Conservation (phyloP, 805 yeast genomes). For the Hanseniaspora nectarophila region DNA sequence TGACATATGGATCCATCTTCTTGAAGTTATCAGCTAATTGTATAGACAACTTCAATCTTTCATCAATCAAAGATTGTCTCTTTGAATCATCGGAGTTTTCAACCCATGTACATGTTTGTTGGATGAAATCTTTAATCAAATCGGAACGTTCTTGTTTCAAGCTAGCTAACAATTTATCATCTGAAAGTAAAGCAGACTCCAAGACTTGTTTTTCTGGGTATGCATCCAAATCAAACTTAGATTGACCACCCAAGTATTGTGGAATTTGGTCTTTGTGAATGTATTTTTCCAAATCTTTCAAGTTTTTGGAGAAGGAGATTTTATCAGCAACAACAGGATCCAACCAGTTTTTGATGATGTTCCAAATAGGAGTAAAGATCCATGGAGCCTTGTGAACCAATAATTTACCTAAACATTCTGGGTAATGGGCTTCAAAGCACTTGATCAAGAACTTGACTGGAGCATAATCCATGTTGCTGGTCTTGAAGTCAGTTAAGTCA, state of each 20-base stretch:
- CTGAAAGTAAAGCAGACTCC: slow-evolving; percentile 36
- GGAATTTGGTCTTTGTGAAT: slow-evolving; percentile 55
- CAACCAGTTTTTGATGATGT: slow-evolving; percentile 79
- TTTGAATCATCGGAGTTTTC: slow-evolving; percentile 44
- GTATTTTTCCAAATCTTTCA: slow-evolving; percentile 53
- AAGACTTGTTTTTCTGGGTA: slow-evolving; percentile 42
- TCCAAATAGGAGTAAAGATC: slow-evolving; percentile 93
- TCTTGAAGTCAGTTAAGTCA: slow-evolving; percentile 74
- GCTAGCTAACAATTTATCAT: slow-evolving; percentile 33
- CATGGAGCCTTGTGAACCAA: slow-evolving; percentile 92
- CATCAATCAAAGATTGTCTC: slow-evolving; percentile 38
- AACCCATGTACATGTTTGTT: slow-evolving; percentile 68
- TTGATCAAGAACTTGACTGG: slow-evolving; percentile 82
- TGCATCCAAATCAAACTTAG: slow-evolving; percentile 40
- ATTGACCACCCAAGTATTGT: slow-evolving; percentile 62
- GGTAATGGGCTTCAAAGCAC: slow-evolving; percentile 92
- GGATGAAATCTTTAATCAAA: slow-evolving; percentile 43
- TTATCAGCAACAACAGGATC: slow-evolving; percentile 94
- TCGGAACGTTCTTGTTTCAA: slow-evolving; percentile 43
- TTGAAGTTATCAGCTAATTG: slow-evolving; percentile 53
- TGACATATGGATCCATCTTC: slow-evolving; percentile 64
- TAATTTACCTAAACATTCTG: slow-evolving; percentile 77
- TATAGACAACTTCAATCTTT: slow-evolving; percentile 42
- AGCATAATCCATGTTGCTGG: slow-evolving; percentile 84
- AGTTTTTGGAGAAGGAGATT: slow-evolving; percentile 65